Base-by-base conservation (phyloP, 1,139 yeast genomes). In the Sugiyamaella castrensis region DNA sequence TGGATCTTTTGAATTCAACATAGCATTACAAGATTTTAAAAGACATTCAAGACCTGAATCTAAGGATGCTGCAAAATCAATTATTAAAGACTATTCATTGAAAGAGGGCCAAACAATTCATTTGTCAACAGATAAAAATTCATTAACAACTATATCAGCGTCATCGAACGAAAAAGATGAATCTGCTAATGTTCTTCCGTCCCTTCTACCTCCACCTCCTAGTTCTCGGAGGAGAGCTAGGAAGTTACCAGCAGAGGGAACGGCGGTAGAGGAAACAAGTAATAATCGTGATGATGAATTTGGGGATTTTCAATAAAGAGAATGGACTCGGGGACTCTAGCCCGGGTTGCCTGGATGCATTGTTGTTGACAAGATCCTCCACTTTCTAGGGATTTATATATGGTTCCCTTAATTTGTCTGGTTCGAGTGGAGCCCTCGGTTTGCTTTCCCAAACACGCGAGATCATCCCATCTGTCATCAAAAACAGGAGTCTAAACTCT, bases 221-320 rank as follows among this genome's bases (percentile, higher is more conserved):
- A 38, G 57, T 8, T 19, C 30, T 24, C 30, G 40, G 10, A 39
- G 46, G 12, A 34, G 46, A 4, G 34, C 46, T 2, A 19, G 24
- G 24, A 19, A 5, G 24, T 4, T 5, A 19, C 3, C 24, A 19
- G 24, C 24, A 5, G 24, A 5, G 24, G 24, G 5, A 24, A 8
- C 13, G 37, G 31, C 31, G 11, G 43, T 5, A 19, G 24, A 19
- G 5, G 24, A 19, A 19, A 19, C 24, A 3, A 31, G 5, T 6
- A 62, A 55, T 16, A 53, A 56, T 8, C 42, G 56, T 43, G 73
- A 68, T 40, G 76, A 71, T 31, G 75, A 72, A 32, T 73, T 71
- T 62, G 76, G 76, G 4, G 78, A 74, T 48, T 73, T 72, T 54
- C 70, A 69, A 12, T 56, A 64, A 19, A 32, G 37, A 32, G 19